phyloP scores from a whole-genome alignment of 306 rosid genomes.

The Mimosa bimucronata region DNA sequence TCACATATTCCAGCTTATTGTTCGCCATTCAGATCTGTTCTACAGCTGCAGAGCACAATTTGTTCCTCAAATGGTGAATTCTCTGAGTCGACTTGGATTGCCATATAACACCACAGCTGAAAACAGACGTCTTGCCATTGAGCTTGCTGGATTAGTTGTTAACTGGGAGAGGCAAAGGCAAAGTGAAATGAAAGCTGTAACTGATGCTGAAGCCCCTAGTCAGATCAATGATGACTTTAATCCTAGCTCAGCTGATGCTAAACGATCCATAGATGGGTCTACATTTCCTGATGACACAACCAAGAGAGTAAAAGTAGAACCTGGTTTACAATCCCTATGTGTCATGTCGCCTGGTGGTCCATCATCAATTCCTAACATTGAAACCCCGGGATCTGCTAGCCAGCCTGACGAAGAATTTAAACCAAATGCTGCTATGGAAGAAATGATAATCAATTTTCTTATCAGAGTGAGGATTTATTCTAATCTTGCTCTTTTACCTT shows the following conservation, averaged over 20 bases:
- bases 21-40: constrained; percentile 98
- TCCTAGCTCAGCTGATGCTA: constrained; percentile 74
- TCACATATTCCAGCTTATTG: constrained; percentile 97
- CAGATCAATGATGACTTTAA: constrained; percentile 74
- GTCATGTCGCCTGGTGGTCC: constrained; percentile 99
- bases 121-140: constrained; percentile 97
- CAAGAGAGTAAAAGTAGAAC: constrained; percentile 96
- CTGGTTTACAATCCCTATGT: constrained; percentile 87
- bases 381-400: constrained; percentile 89
- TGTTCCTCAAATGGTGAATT: constrained; percentile 99
- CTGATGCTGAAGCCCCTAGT: constrained; percentile 68
- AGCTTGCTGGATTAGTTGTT: constrained; percentile 99
- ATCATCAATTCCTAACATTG: constrained; percentile 87
- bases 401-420: constrained; percentile 99
- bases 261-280: constrained; percentile 83
- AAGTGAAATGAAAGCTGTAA: constrained; percentile 81
- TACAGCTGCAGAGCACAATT: constrained; percentile 99
- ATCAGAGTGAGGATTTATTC: constrained; percentile 76
- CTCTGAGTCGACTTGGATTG: constrained; percentile 97
- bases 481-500: constrained; percentile 31
- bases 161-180: constrained; percentile 99
- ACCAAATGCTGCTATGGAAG: constrained; percentile 99
- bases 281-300: constrained; percentile 84
- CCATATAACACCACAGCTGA: constrained; percentile 93
- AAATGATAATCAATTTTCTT: constrained; percentile 95